Conservation (phyloP, 768 basidiomycete genomes). For the Botryobasidium botryosum region DNA sequence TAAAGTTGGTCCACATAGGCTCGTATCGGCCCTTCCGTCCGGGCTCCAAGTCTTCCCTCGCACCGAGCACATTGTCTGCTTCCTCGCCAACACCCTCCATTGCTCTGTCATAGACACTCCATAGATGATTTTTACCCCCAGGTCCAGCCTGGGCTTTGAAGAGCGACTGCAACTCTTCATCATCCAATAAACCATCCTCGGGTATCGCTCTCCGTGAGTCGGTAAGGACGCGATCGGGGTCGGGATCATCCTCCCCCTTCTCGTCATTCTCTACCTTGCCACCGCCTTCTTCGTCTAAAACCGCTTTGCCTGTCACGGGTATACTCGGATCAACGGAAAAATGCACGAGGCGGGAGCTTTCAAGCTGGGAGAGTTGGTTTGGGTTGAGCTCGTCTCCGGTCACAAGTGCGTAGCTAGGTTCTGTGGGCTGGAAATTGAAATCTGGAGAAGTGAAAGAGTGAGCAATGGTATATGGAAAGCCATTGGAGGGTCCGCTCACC, state of each 20-base stretch:
- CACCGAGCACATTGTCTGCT: constrained; percentile 28
- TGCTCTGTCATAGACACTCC: background rate
- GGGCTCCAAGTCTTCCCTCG: constrained; percentile 25
- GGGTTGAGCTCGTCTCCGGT: constrained; percentile 40
- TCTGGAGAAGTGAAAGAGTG: constrained; percentile 29
- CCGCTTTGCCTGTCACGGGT: too few species aligned
- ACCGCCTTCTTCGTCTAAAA: constrained; percentile 2
- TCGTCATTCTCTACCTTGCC: constrained; percentile 17
- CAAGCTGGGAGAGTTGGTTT: constrained; percentile 35
- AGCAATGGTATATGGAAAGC: background rate
- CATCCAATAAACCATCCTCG: constrained; percentile 52
- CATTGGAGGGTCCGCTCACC: constrained; percentile 29
- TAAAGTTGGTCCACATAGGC: constrained; percentile 79
- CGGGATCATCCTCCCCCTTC: constrained; percentile 28
- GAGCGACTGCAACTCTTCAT: constrained; percentile 36
- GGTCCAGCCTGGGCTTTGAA: too few species aligned
- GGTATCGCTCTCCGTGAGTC: constrained; percentile 44
- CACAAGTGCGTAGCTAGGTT: constrained; percentile 67
- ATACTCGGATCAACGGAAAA: constrained; percentile 13
- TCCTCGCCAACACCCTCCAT: constrained; percentile 9
- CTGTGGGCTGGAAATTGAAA: constrained; percentile 77
- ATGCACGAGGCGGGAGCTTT: constrained; percentile 37
- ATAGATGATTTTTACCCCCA: too few species aligned
- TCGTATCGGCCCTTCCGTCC: constrained; percentile 42
- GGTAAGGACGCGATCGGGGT: constrained; percentile 57